These are phyloP conservation scores for Termitomyces sp. DNA, from an alignment of 768 basidiomycete genomes.

Conservation along the genomic window DNA sequence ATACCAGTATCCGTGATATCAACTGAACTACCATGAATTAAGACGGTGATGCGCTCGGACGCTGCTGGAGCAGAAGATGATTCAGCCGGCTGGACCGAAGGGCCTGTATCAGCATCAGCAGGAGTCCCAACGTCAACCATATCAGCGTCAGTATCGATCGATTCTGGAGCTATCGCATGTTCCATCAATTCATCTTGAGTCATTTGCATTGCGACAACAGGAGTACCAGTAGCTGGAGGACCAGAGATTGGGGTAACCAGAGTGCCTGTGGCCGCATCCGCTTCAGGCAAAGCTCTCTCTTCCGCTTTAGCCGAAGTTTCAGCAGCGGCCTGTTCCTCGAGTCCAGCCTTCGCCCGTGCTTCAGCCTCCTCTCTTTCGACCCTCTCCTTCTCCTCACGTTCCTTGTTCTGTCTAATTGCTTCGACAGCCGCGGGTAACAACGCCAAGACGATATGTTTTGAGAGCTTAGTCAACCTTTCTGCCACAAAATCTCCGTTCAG, in stretches of 20 bases:
- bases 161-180: slow-evolving; percentile 18
- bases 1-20: slow-evolving; percentile 99
- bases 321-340: slow-evolving; percentile 23
- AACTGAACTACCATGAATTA: slow-evolving; percentile 87
- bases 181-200: slow-evolving; percentile 28
- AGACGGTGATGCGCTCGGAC: slow-evolving; percentile 75
- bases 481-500: slow-evolving; percentile 70
- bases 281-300: slow-evolving; percentile 22
- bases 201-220: slow-evolving; percentile 4
- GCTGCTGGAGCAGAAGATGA: slow-evolving; percentile 21
- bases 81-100: slow-evolving; percentile 17
- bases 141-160: slow-evolving; percentile 32
- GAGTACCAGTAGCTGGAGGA: neutral
- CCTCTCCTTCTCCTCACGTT: slow-evolving; percentile 50
- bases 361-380: slow-evolving; percentile 37
- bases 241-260: slow-evolving; percentile 12
- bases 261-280: slow-evolving; percentile 26
- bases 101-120: slow-evolving; percentile 16
- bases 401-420: slow-evolving; percentile 50
- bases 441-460: slow-evolving; percentile 66
- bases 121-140: slow-evolving; percentile 32
- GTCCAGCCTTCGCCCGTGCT: slow-evolving; percentile 27
- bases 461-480: slow-evolving; percentile 61
- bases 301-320: slow-evolving; percentile 34
- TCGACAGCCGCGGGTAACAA: slow-evolving; percentile 79